A percentile compares a stretch with the other conserved stretches of the same genome.
These are phyloP conservation scores for Salix brachista DNA, from an alignment of 345 rosid genomes.

Conservation along the genomic window DNA sequence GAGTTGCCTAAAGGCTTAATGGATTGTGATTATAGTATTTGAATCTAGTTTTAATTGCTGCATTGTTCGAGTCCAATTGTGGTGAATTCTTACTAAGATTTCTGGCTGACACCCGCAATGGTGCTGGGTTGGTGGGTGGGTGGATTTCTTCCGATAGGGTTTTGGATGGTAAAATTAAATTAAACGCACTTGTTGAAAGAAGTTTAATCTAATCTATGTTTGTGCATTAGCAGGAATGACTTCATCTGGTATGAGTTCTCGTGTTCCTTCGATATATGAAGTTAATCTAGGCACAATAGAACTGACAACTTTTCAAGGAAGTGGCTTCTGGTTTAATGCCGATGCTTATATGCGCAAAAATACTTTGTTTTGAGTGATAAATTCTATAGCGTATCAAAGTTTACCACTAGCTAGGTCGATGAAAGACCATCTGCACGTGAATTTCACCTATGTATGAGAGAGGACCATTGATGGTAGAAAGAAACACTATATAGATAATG, in stretches of 20 bases:
- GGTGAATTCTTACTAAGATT: not conserved
- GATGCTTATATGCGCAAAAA: not conserved
- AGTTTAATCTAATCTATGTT: not conserved
- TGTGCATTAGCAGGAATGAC: not conserved
- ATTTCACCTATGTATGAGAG: not conserved
- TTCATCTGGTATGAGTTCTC: not conserved
- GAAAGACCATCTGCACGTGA: not conserved
- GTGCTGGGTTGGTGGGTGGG: not conserved
- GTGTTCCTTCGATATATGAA: not conserved
- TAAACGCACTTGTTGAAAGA: not conserved
- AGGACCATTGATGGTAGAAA: not conserved
- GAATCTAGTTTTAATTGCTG: constrained; percentile 5
- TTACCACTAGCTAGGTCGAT: not conserved
- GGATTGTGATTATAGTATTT: constrained; percentile 21
- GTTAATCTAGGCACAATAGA: not conserved
- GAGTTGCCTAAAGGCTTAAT: constrained; percentile 16
- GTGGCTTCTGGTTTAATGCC: not conserved
- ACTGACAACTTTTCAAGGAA: not conserved
- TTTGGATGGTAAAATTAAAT: not conserved
- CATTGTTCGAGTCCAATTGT: not conserved
- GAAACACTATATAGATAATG: not conserved
- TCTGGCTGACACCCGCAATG: not conserved
- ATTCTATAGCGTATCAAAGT: not conserved
- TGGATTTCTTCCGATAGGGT: not conserved
- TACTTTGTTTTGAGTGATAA: not conserved